A percentile compares a stretch with the other conserved stretches of the same genome.
Conservation (phyloP, 75 land plant species). For the Isoetes taiwanensis region DNA sequence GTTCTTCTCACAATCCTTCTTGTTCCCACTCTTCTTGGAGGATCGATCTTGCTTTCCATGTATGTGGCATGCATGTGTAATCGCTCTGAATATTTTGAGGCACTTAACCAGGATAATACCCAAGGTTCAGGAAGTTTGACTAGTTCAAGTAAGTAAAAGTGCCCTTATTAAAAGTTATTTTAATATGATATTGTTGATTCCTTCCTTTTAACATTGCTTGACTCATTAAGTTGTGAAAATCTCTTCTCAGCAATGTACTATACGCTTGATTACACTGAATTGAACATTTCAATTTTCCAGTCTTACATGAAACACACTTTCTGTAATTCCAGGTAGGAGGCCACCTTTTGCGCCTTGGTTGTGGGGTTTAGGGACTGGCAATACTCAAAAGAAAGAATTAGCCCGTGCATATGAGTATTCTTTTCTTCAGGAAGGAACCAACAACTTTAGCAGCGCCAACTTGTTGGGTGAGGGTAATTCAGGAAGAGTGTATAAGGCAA, state of each 20-base stretch:
- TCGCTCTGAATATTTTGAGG: neutral
- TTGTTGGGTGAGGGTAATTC: neutral
- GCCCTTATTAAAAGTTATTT: neutral
- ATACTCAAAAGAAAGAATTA: neutral
- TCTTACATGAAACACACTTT: no score
- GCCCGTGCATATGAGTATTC: neutral
- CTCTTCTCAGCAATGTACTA: no score
- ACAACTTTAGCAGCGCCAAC: slow-evolving; percentile 3
- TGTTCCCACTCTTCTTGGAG: slow-evolving; percentile 3
- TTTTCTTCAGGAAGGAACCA: neutral
- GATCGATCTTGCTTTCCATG: neutral
- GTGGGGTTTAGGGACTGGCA: neutral
- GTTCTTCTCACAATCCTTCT: neutral
- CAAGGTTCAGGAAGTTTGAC: neutral
- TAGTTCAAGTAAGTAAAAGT: neutral
- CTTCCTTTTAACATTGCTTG: no score
- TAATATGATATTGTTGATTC: no score
- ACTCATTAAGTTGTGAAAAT: no score
- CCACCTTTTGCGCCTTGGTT: slow-evolving; percentile 2
- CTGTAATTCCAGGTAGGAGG: neutral
- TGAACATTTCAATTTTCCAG: no score
- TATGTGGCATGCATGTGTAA: slow-evolving; percentile 3
- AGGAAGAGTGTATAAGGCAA: neutral
- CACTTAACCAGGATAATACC: neutral
- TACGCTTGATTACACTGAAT: no score